Percentiles rank a stretch among this genome's conserved stretches.
These are phyloP conservation scores for Chaetomium tenue DNA, from an alignment of 495 filamentous ascomycete genomes.

Conservation along the genomic window DNA sequence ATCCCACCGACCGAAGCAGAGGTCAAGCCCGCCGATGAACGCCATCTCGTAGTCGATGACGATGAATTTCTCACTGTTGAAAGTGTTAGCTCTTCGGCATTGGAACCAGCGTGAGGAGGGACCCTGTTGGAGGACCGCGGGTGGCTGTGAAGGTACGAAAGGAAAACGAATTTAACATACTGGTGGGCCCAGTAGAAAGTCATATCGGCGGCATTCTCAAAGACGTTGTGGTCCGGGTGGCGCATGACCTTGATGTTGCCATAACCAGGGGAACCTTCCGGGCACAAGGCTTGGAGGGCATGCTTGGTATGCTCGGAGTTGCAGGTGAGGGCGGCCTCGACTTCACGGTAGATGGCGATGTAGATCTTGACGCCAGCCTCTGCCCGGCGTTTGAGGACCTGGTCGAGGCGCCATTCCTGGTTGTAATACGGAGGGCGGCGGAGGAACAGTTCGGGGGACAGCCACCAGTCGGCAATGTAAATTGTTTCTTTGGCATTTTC, in stretches of 20 bases:
- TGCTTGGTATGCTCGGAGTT: conserved; percentile 93
- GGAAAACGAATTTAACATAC: not conserved
- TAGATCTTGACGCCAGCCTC: conserved; percentile 94
- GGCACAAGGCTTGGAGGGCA: conserved; percentile 75
- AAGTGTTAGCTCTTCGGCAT: not conserved
- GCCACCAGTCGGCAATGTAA: conserved; percentile 97
- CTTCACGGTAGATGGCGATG: conserved; percentile 91
- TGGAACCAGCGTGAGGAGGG: too few relatives aligned
- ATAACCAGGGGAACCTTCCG: conserved; percentile 71
- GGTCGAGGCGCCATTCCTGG: conserved; percentile 87
- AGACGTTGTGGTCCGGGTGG: conserved; percentile 91
- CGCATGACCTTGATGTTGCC: conserved; percentile 88
- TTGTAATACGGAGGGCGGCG: conserved; percentile 75
- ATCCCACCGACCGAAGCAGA: conserved; percentile 97
- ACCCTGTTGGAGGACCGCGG: too few relatives aligned
- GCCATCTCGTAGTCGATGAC: conserved; percentile 88
- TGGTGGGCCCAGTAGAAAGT: conserved; percentile 99
- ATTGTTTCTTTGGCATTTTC: conserved; percentile 88
- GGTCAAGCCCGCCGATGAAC: conserved; percentile 89
- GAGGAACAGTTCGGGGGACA: conserved; percentile 89
- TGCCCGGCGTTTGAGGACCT: conserved; percentile 79
- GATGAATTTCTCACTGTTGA: conserved; percentile 75
- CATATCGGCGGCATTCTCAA: conserved; percentile 94
- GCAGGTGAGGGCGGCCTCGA: conserved; percentile 79
- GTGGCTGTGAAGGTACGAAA: too few relatives aligned